A percentile compares a stretch with the other conserved stretches of the same genome.
These are phyloP conservation scores for Geotrichum europaeum DNA, from an alignment of 1,139 yeast species.

Conservation along the genomic window DNA sequence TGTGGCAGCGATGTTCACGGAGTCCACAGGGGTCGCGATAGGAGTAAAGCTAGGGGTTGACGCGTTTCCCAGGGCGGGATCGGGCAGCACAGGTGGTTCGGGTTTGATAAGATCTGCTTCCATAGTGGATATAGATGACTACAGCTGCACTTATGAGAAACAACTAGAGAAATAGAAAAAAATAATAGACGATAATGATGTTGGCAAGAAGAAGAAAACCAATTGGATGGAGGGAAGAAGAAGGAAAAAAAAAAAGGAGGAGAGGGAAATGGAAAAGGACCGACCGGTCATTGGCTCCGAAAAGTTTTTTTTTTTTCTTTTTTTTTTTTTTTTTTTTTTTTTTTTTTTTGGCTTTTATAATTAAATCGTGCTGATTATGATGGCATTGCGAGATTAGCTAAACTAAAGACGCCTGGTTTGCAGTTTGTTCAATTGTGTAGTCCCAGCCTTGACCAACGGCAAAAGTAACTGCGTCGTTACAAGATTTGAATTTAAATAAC, in stretches of 20 bases:
- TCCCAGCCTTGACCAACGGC: slow-evolving; percentile 4
- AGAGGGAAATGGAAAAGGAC: slow-evolving; percentile 1
- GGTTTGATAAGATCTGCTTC: neutral
- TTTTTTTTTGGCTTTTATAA: too few species aligned
- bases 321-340: neutral
- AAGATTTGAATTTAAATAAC: neutral
- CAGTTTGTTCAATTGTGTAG: neutral
- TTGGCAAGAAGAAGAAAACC: neutral
- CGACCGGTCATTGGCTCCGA: slow-evolving; percentile 13
- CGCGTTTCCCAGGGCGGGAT: neutral
- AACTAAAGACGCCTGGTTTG: neutral
- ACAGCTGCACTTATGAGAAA: slow-evolving; percentile 12
- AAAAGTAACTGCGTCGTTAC: slow-evolving; percentile 3
- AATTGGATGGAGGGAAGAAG: neutral
- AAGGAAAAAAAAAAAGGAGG: neutral
- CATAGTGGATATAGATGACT: slow-evolving; percentile 24
- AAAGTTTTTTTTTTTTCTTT: neutral
- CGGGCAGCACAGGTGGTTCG: neutral
- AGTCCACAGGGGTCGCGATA: neutral
- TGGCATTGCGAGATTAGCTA: too few species aligned
- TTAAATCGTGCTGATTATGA: too few species aligned
- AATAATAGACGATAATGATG: neutral
- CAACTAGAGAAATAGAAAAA: neutral
- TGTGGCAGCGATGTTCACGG: neutral
- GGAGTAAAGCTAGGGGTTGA: neutral